phyloP scores from a whole-genome alignment of 768 basidiomycete species.

The Mycena kentingensis region DNA sequence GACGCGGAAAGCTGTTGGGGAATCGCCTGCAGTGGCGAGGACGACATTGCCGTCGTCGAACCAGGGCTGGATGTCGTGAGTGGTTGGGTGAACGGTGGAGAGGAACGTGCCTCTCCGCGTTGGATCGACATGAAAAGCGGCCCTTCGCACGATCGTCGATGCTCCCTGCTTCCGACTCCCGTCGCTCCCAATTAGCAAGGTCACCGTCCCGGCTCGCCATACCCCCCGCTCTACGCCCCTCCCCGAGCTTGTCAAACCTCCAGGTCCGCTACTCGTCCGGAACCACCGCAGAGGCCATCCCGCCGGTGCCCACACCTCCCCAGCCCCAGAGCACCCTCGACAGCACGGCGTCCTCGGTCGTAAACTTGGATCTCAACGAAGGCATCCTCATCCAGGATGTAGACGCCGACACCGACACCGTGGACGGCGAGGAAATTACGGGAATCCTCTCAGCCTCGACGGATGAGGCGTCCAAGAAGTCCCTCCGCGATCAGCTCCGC shows the following conservation, averaged over 20 bases:
- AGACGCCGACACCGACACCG: slow-evolving; percentile 60
- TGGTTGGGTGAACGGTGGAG: not conserved
- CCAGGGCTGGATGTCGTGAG: slow-evolving; percentile 44
- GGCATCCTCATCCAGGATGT: slow-evolving; percentile 73
- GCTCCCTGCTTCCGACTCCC: not conserved
- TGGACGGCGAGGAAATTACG: slow-evolving; percentile 54
- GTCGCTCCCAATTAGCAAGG: slow-evolving; percentile 21
- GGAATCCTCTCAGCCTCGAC: slow-evolving; percentile 45
- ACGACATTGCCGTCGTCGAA: slow-evolving; percentile 65
- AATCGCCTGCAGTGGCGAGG: slow-evolving; percentile 43
- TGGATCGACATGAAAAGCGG: too few species aligned
- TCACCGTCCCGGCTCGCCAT: slow-evolving; percentile 58
- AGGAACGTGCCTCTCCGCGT: slow-evolving; percentile 11
- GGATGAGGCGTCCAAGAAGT: slow-evolving; percentile 64
- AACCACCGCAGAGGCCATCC: slow-evolving; percentile 32
- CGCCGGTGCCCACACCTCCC: slow-evolving; percentile 24
- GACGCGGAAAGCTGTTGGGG: slow-evolving; percentile 50
- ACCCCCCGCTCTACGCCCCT: slow-evolving; percentile 51
- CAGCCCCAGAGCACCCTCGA: slow-evolving; percentile 43
- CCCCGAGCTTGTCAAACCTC: slow-evolving; percentile 58
- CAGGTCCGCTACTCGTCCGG: slow-evolving; percentile 45
- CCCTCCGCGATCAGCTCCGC: slow-evolving; percentile 70
- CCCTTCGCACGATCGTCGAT: too few species aligned
- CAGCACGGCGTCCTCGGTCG: slow-evolving; percentile 72
- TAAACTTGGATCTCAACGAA: slow-evolving; percentile 66